Conservation (phyloP, 2,329 filamentous ascomycete genomes). For the Talaromyces sp. region DNA sequence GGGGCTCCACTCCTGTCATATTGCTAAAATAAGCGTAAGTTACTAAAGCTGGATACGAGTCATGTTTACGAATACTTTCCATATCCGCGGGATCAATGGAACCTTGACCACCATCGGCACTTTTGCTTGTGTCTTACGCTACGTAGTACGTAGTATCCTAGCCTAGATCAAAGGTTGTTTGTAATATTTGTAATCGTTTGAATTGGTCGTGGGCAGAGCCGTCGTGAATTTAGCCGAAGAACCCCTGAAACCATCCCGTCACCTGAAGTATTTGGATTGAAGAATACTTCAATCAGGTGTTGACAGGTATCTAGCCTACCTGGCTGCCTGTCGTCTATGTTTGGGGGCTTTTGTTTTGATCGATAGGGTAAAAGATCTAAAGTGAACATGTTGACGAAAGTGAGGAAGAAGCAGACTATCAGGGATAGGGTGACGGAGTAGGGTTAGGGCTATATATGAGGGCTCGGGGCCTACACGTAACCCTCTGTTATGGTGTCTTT, state of each 20-base stretch:
- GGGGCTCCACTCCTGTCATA: slow-evolving; percentile 7
- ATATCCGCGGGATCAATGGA: neutral
- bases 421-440: neutral
- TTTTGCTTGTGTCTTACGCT: neutral
- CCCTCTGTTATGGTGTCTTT: neutral
- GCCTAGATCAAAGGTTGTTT: neutral
- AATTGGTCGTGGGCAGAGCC: neutral
- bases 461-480: too few relatives aligned
- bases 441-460: neutral
- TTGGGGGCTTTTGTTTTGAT: too few relatives aligned
- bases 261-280: neutral
- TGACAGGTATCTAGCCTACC: neutral
- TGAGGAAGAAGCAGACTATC: neutral
- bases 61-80: neutral
- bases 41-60: neutral
- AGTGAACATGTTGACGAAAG: too few relatives aligned
- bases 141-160: neutral
- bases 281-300: neutral
- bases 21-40: neutral
- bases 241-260: neutral
- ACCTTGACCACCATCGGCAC: too few relatives aligned
- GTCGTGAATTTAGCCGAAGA: neutral
- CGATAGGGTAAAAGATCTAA: too few relatives aligned
- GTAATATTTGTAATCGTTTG: neutral
- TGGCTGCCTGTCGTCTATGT: neutral